Evolutionary conservation across 495 filamentous ascomycete species (phyloP).

Genomic region (Neurospora hispaniola): DNA sequence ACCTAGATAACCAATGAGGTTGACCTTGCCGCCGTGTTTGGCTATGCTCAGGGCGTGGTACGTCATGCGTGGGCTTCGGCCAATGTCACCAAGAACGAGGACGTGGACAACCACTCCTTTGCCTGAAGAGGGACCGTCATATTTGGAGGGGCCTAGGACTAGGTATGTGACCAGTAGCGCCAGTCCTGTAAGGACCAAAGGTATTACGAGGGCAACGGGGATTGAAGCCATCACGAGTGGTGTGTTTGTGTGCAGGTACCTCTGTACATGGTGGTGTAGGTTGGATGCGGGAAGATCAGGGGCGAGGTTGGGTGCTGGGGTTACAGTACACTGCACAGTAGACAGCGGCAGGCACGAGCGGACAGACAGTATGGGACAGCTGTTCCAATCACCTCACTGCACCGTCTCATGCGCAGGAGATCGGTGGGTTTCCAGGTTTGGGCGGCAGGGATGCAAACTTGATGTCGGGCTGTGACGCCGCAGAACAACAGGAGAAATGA

Average conservation of each 20-base stretch:
- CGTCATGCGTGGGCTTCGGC: constrained; percentile 94
- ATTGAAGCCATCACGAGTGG: not conserved
- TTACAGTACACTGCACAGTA: not conserved
- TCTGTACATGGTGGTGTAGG: not conserved
- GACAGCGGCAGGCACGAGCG: not conserved
- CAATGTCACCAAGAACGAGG: constrained; percentile 96
- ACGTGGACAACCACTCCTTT: constrained; percentile 50
- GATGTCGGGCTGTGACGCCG: not conserved
- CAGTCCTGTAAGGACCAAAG: not conserved
- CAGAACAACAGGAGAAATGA: not conserved
- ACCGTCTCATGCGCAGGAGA: not conserved
- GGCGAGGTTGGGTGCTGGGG: not conserved
- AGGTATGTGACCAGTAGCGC: constrained; percentile 1
- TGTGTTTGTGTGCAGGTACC: not conserved
- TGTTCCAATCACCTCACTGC: not conserved
- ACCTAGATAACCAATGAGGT: constrained; percentile 86
- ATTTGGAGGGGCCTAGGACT: constrained; percentile 8
- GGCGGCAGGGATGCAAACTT: not conserved
- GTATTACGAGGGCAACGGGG: not conserved
- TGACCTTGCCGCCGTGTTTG: constrained; percentile 65
- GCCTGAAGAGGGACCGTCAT: constrained; percentile 11
- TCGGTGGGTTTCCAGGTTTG: not conserved
- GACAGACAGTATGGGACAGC: not conserved
- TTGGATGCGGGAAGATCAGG: not conserved
- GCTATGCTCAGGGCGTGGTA: constrained; percentile 95